Base-by-base conservation (phyloP, 2,329 filamentous ascomycete genomes). In the Balansia obtecta region DNA sequence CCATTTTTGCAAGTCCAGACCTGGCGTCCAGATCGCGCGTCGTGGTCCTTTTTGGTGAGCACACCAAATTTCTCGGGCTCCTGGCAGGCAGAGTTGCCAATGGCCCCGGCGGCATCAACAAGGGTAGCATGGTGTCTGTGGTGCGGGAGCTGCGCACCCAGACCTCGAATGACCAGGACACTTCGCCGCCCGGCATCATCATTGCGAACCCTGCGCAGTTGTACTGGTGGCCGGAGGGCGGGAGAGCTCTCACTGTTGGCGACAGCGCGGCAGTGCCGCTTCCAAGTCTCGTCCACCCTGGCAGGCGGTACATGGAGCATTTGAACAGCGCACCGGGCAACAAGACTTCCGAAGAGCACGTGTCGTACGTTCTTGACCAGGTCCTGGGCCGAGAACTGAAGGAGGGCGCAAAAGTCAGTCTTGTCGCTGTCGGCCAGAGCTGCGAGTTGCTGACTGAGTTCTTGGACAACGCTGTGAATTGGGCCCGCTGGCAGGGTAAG, bases 121-220 rank as follows among this genome's bases (percentile, higher is more conserved):
- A 75, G 43, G 89, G 88, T n/a, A 87, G 82, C 33, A 73, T 83
- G 40, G 68, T 91, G 32, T 75, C 80, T 11, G 70, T 91, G 51
- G 75, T 84, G 22, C 64, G 71, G 37, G 67, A 63, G 12, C 65
- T 82, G 4, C 61, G 60, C 41, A 49, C 58, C 15, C 65, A 72
- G 50, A 54, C 45, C 22, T 65, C 65, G 34, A 68, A 64, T 13
- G 55, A 63, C 0, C 45, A 57, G 0, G 67, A 71, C 18, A 30
- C 60, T 0, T 56, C 63, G 2, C 55, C 68, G 1, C 80, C 75
- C 0, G 85, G 77, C 3, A 68, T 96, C 50, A 68, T 96, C 30
- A 70, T 95, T 27, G 79, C 88, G 44, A 96, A 95, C 62, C 73
- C 80, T 4, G 88, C 87, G 4, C 82, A 94, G 66, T 70, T 86